Base-by-base conservation (phyloP, 2,329 filamentous ascomycete genomes). In the Botryosphaeria dothidea region DNA sequence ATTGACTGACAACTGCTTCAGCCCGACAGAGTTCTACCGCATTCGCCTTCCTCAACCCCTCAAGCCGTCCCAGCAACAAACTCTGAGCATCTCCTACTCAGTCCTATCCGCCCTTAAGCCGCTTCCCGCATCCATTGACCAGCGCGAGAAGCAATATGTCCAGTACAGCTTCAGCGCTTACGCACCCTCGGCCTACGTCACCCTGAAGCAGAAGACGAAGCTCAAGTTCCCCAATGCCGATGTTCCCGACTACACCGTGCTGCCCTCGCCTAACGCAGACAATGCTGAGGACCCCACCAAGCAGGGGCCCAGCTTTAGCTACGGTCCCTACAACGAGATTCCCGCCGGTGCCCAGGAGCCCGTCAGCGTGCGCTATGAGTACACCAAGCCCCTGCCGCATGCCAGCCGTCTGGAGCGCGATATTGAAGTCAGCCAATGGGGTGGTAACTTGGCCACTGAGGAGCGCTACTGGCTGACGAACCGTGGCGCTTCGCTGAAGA, bases 371-470 rank as follows among this genome's bases (percentile, higher is more conserved):
- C 91, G 95, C 67, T 98, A 96, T 79, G 93, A 99, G 78, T 97
- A 95, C 81, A 97, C 92, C 69, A 96, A 94, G 80, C 94, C 95
- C 13, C 83, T 99, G 65, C 90, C 89, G 48, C 92, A 95, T 74
- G 87, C 92, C 58, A 88, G 88, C 36, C 83, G 87, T 17, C 83
- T 99, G 66, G 92, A 98, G 80, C 90, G 95, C 66, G 93, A 98
- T 73, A 82, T 99, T 68, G 95, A 99, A 78, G 90, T 99, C 71
- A 96, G 92, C 75, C 95, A 98, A 79, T 99, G 95, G 95, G 95
- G 95, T 70, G 95, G 95, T 68, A 99, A 99, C 76, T 80, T 98
- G 62, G 95, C 95, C 1, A 92, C 93, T 57, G 95, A 99, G 81
- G 95, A 99, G 81, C 88, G 92, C 65, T 97, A 97, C 80, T 92